These are phyloP conservation scores for Cyberlindnera veronae DNA, from an alignment of 805 yeast genomes.

Conservation along the genomic window DNA sequence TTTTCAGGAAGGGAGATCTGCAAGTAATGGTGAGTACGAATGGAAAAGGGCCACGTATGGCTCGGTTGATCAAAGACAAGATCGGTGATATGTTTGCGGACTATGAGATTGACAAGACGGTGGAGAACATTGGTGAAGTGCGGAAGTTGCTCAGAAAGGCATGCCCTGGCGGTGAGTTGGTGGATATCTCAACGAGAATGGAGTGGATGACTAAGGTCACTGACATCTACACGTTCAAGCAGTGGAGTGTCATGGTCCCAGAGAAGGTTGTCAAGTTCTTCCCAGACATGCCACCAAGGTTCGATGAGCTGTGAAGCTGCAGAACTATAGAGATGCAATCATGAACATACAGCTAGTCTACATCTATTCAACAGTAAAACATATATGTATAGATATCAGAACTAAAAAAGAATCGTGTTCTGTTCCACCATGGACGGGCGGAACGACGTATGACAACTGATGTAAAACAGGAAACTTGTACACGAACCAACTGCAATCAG, in stretches of 20 bases:
- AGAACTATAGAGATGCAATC: background rate
- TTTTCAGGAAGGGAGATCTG: slow-evolving; percentile 65
- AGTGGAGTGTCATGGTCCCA: slow-evolving; percentile 52
- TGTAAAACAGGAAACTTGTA: background rate
- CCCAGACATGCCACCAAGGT: slow-evolving; percentile 48
- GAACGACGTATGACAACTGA: background rate
- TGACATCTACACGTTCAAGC: slow-evolving; percentile 52
- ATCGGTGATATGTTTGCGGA: slow-evolving; percentile 41
- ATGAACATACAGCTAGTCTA: background rate
- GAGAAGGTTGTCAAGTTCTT: slow-evolving; percentile 27
- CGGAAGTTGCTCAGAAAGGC: slow-evolving; percentile 46
- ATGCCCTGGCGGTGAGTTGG: slow-evolving; percentile 42
- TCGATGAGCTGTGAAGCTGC: slow-evolving; percentile 7
- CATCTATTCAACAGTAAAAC: background rate
- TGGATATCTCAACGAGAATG: slow-evolving; percentile 61
- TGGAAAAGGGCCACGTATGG: slow-evolving; percentile 77
- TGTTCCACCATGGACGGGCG: background rate
- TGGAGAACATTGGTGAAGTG: slow-evolving; percentile 55
- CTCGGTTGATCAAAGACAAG: slow-evolving; percentile 56
- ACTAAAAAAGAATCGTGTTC: too few relatives aligned
- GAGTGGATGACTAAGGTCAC: slow-evolving; percentile 65
- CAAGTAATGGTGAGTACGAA: slow-evolving; percentile 83
- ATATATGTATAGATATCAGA: background rate
- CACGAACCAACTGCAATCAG: background rate
- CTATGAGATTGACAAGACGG: slow-evolving; percentile 48